Percentiles rank a stretch among this genome's conserved stretches.
Conservation (phyloP, 208 protist species). For the Trypanosoma rangeli region DNA sequence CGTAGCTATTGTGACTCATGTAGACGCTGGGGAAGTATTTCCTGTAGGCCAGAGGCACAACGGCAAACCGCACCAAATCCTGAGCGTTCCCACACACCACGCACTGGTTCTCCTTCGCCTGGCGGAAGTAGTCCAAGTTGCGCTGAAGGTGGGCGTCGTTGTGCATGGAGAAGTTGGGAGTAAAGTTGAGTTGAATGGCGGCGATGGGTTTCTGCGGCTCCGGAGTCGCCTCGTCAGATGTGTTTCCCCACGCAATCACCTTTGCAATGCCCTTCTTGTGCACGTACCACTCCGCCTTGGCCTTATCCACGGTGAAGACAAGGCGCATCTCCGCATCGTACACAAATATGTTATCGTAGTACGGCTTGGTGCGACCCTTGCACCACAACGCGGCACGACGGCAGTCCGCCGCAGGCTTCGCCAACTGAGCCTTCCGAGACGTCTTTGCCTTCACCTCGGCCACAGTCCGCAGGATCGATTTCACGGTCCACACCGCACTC, state of each 20-base stretch:
- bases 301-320: constrained; percentile 55
- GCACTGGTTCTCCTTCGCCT: constrained; percentile 62
- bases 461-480: neutral
- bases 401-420: neutral
- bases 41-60: constrained; percentile 60
- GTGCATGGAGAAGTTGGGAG: constrained; percentile 51
- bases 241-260: constrained; percentile 42
- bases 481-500: neutral
- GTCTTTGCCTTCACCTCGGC: neutral
- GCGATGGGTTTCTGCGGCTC: constrained; percentile 25
- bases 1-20: constrained; percentile 80
- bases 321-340: constrained; percentile 43
- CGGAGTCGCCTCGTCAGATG: neutral
- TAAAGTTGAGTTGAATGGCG: constrained; percentile 54
- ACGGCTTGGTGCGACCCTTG: constrained; percentile 45
- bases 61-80: constrained; percentile 54
- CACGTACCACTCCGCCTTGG: constrained; percentile 65
- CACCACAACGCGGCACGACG: constrained; percentile 17
- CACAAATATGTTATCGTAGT: constrained; percentile 71
- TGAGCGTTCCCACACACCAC: constrained; percentile 44
- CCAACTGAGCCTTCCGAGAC: neutral
- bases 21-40: constrained; percentile 72
- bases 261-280: constrained; percentile 54
- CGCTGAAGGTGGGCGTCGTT: constrained; percentile 62
- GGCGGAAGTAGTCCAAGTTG: constrained; percentile 64